Evolutionary conservation across 352 stramenopile genomes (phyloP).

Genomic region (Phytophthora pistaciae): DNA sequence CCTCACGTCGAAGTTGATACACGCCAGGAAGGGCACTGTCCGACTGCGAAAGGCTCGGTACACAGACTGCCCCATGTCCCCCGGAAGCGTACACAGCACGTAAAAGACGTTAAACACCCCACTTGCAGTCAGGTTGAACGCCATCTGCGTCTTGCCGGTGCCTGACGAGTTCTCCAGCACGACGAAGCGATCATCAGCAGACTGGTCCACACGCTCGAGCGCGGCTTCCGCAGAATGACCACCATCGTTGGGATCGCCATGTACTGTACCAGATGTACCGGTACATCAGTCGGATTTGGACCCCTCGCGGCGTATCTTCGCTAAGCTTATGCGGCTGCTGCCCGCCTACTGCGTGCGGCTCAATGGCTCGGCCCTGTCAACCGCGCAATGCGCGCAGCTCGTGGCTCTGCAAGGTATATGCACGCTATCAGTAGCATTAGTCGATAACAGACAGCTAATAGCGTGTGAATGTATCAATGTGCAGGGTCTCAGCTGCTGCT

Average conservation of each 20-base stretch:
- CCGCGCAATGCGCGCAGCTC: slow-evolving; percentile 38
- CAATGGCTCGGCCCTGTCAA: slow-evolving; percentile 26
- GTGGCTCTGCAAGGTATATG: slow-evolving; percentile 35
- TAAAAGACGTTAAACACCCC: too few relatives aligned
- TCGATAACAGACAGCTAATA: not conserved
- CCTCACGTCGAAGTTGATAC: too few relatives aligned
- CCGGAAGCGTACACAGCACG: too few relatives aligned
- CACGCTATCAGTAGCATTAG: not conserved
- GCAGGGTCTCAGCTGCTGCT: slow-evolving; percentile 51
- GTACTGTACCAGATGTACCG: not conserved
- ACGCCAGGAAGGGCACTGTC: too few relatives aligned
- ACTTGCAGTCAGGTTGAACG: too few relatives aligned
- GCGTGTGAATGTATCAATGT: not conserved
- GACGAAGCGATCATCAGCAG: too few relatives aligned
- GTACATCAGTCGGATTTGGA: slow-evolving; percentile 13
- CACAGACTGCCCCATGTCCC: too few relatives aligned
- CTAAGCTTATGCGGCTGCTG: slow-evolving; percentile 14
- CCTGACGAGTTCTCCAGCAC: too few relatives aligned
- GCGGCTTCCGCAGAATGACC: not conserved
- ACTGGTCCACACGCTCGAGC: too few relatives aligned
- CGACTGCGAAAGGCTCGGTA: too few relatives aligned
- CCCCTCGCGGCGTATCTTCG: slow-evolving; percentile 3
- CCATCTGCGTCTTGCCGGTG: too few relatives aligned
- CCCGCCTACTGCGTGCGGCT: slow-evolving; percentile 40
- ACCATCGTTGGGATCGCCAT: not conserved